phyloP scores from a whole-genome alignment of 331 rosid species.

The Malus hybrid region DNA sequence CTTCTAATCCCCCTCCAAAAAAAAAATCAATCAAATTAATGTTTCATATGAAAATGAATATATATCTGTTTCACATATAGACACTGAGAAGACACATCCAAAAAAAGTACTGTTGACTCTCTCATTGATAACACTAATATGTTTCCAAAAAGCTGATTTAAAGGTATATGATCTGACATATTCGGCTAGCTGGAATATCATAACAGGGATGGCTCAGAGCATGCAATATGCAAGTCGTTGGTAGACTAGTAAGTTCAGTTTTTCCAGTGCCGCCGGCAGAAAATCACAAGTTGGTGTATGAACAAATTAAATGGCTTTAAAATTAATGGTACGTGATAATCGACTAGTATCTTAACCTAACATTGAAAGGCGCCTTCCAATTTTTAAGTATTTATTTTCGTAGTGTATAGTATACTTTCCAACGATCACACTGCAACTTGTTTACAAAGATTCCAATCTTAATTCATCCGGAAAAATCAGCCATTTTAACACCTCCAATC shows the following conservation, averaged over 20 bases:
- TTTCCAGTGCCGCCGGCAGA: neutral
- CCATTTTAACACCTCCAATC: neutral
- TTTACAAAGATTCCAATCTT: neutral
- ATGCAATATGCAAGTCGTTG: neutral
- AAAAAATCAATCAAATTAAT: neutral
- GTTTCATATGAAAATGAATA: neutral
- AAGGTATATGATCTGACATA: neutral
- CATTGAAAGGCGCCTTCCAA: neutral
- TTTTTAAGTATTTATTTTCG: neutral
- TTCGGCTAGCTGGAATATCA: neutral
- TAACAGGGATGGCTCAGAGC: neutral
- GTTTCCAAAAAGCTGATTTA: neutral
- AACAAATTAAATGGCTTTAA: too few relatives aligned
- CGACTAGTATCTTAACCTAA: constrained; percentile 6
- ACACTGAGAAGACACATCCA: neutral
- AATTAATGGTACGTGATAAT: neutral
- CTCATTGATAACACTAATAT: neutral
- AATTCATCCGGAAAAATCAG: neutral
- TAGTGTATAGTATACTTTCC: neutral
- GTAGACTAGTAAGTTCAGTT: neutral
- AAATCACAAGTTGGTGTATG: too few relatives aligned
- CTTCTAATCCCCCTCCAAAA: neutral
- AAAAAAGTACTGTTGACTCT: neutral
- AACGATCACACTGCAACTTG: constrained; percentile 1
- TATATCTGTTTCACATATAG: neutral